Conservation (phyloP, 2,329 filamentous ascomycete species). For the Paecilomyces fulvus region DNA sequence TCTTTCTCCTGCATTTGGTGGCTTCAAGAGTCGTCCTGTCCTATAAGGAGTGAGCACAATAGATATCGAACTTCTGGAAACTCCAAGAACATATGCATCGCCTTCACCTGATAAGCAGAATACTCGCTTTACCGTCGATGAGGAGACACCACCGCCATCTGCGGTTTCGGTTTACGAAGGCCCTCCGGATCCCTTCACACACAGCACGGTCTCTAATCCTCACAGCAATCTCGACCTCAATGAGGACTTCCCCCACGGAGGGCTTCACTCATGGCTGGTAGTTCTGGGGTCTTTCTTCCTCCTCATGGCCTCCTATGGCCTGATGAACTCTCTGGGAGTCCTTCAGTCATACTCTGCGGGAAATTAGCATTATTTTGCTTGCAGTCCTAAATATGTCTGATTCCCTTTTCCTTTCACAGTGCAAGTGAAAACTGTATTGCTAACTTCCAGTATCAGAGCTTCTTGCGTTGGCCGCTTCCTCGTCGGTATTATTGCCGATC, state of each 20-base stretch:
- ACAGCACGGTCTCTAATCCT: neutral
- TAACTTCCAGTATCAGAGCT: slow-evolving; percentile 12
- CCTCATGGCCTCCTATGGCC: slow-evolving; percentile 35
- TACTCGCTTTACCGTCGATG: neutral
- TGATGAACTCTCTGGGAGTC: slow-evolving; percentile 44
- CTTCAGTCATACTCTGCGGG: slow-evolving; percentile 40
- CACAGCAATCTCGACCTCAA: neutral
- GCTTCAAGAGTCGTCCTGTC: neutral
- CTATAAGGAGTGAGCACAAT: neutral
- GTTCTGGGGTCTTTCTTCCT: slow-evolving; percentile 30
- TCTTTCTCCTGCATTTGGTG: neutral
- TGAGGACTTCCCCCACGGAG: slow-evolving; percentile 24
- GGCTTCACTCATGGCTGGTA: slow-evolving; percentile 27
- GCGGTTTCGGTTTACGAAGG: neutral
- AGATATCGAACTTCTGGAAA: neutral
- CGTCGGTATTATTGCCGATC: slow-evolving; percentile 37
- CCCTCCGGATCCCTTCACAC: neutral
- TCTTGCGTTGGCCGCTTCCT: slow-evolving; percentile 39
- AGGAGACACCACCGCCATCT: neutral
- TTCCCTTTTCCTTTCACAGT: neutral
- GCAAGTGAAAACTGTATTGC: neutral
- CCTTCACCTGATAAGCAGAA: neutral
- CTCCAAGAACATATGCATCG: neutral
- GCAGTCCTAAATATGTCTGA: slow-evolving; percentile 33
- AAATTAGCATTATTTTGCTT: slow-evolving; percentile 34